A percentile compares a stretch with the other conserved stretches of the same genome.
Conservation (phyloP, 1,284 basidiomycete genomes). For the Melampsora larici-populina region DNA sequence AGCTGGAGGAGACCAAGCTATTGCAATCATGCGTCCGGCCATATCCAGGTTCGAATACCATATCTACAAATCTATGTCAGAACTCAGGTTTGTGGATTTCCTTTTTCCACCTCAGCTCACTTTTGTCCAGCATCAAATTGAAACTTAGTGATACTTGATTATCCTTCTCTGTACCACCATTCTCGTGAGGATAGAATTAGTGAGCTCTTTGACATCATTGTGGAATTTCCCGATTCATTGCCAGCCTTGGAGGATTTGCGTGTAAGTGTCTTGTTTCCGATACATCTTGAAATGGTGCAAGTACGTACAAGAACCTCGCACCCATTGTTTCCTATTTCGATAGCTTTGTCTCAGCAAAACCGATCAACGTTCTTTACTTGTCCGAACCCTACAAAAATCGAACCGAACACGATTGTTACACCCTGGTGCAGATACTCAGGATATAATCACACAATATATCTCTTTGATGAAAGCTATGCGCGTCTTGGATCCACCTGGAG, state of each 20-base stretch:
- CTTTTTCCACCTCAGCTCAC: neutral
- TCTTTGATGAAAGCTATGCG: conserved; percentile 86
- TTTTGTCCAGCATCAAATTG: neutral
- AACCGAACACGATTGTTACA: conserved; percentile 80
- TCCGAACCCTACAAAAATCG: conserved; percentile 67
- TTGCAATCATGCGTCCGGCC: conserved; percentile 70
- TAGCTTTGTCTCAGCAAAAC: conserved; percentile 74
- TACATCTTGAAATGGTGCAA: neutral
- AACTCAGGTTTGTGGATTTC: conserved; percentile 64
- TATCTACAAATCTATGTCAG: conserved; percentile 79
- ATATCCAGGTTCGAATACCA: conserved; percentile 85
- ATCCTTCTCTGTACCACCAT: neutral
- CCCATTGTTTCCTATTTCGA: neutral
- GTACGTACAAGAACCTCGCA: neutral
- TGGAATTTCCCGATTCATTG: conserved; percentile 82
- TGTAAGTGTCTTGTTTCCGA: conserved; percentile 56
- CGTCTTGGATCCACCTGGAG: conserved; percentile 84
- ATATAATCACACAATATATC: conserved; percentile 90
- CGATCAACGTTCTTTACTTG: conserved; percentile 69
- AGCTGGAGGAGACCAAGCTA: conserved; percentile 59
- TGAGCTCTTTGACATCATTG: conserved; percentile 93
- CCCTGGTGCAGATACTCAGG: conserved; percentile 89
- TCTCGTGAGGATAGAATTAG: conserved; percentile 60
- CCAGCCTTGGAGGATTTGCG: conserved; percentile 83
- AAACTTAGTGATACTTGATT: neutral